Base-by-base conservation (phyloP, 78 protist genomes). In the Dictyostelium firmibasis region DNA sequence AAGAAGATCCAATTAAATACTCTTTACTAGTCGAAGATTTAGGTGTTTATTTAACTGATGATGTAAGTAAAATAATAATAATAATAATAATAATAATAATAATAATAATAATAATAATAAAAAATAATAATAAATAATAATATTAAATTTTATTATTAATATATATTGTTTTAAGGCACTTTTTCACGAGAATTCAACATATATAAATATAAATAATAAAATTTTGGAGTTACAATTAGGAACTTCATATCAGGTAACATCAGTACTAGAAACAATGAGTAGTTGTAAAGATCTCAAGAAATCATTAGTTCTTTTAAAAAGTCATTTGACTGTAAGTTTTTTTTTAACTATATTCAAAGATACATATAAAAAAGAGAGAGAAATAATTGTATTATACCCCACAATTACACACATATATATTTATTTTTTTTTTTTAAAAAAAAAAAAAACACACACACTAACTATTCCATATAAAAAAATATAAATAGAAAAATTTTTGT, bases 201-300 rank as follows among this genome's bases (percentile, higher is more conserved):
- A 83, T 83, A 57, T 35, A 3, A 64, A 64, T 36, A 25, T n/a
- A 20, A 83, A 86, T 31, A 50, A 75, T 47, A 20, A 36, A 35
- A 33, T 7, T 29, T 23, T 64, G 8, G 93, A 87, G 47, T 79
- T 87, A 29, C 81, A 50, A 13, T 78, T 87, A 20, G 84, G 85
- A 27, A 84, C 93, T 33, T 60, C 53, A n/a, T 64, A 87, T 78
- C 93, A 87, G 36, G 93, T 87, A 18, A 53, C 67, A 41, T 43
- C 79, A 27, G 76, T 87, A 0, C 43, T 87, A 23, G 86, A 87
- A 38, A 29, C 29, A 29, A 60, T 87, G 72, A 87, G 81, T 31
- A 53, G n/a, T 78, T 43, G 53, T 18, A 38, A 23, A 38, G 18
- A 35, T 10, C n/a, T 41, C 8, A 87, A 87, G n/a, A 87, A 78